Evolutionary conservation across 768 basidiomycete species (phyloP).

Genomic region (Gymnopilus junonius): DNA sequence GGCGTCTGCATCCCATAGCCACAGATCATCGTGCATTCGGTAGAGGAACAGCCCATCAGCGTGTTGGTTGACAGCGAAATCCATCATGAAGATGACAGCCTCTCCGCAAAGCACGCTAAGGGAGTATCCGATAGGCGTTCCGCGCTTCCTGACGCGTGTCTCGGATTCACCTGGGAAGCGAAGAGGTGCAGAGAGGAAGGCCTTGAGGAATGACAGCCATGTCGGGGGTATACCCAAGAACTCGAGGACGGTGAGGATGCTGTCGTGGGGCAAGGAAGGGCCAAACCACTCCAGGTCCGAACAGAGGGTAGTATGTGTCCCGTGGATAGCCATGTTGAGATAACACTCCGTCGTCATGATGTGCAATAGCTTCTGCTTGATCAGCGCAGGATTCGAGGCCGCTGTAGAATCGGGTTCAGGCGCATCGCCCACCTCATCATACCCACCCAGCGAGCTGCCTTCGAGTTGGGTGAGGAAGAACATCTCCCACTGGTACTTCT

Average conservation of each 20-base stretch:
- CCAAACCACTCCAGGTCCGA: constrained; percentile 50
- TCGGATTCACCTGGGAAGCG: constrained; percentile 37
- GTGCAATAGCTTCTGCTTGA: constrained; percentile 43
- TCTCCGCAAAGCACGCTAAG: constrained; percentile 47
- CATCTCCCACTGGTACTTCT: constrained; percentile 21
- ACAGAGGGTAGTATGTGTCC: constrained; percentile 38
- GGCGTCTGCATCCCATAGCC: constrained; percentile 42
- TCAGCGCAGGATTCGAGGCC: constrained; percentile 20
- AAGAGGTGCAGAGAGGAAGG: constrained; percentile 36
- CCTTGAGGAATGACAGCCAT: constrained; percentile 40
- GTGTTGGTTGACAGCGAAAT: constrained; percentile 50
- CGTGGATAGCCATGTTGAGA: constrained; percentile 40
- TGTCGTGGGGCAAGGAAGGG: constrained; percentile 43
- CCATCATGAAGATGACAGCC: constrained; percentile 46
- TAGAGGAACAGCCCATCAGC: constrained; percentile 48
- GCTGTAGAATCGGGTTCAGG: constrained; percentile 12
- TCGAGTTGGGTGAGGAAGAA: constrained; percentile 43
- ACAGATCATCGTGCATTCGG: constrained; percentile 51
- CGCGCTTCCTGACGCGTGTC: constrained; percentile 40
- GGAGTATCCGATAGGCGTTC: constrained; percentile 47
- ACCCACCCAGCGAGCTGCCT: constrained; percentile 3
- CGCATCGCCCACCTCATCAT: constrained; percentile 23
- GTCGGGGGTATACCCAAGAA: constrained; percentile 42
- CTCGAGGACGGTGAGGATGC: constrained; percentile 41
- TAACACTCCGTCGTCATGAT: constrained; percentile 44